phyloP scores from a whole-genome alignment of 176 grass and related monocot genomes.

The Avena atlantica region DNA sequence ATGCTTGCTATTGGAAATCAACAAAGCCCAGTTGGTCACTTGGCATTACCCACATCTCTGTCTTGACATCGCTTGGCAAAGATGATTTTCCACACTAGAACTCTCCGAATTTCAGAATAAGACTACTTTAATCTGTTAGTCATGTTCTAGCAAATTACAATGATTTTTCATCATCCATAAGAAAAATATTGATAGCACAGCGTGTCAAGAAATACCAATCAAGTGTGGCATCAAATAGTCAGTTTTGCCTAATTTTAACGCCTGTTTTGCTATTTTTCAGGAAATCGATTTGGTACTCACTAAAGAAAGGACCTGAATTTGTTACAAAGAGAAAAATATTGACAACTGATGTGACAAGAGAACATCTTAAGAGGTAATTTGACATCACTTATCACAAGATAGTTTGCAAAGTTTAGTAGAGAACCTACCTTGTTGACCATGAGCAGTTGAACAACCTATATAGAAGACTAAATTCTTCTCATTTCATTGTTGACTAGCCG shows the following conservation, averaged over 20 bases:
- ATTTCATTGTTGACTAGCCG: too few relatives aligned
- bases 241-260: slow-evolving; percentile 2
- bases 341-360: slow-evolving; percentile 86
- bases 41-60: not conserved
- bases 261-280: slow-evolving; percentile 47
- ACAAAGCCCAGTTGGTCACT: not conserved
- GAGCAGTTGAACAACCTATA: not conserved
- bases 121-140: not conserved
- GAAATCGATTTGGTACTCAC: slow-evolving; percentile 71
- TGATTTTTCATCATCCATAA: not conserved
- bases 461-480: not conserved
- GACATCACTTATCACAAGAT: not conserved
- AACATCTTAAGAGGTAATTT: slow-evolving; percentile 84
- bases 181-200: not conserved
- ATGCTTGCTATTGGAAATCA: not conserved
- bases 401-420: too few relatives aligned
- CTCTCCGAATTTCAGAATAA: not conserved
- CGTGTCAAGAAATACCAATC: not conserved
- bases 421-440: too few relatives aligned
- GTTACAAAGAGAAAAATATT: slow-evolving; percentile 81
- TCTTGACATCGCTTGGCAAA: not conserved
- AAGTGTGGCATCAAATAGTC: not conserved
- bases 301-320: slow-evolving; percentile 89
- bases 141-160: not conserved
- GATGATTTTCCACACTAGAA: not conserved